phyloP scores from a whole-genome alignment of 345 rosid species.

The Psidium guajava region DNA sequence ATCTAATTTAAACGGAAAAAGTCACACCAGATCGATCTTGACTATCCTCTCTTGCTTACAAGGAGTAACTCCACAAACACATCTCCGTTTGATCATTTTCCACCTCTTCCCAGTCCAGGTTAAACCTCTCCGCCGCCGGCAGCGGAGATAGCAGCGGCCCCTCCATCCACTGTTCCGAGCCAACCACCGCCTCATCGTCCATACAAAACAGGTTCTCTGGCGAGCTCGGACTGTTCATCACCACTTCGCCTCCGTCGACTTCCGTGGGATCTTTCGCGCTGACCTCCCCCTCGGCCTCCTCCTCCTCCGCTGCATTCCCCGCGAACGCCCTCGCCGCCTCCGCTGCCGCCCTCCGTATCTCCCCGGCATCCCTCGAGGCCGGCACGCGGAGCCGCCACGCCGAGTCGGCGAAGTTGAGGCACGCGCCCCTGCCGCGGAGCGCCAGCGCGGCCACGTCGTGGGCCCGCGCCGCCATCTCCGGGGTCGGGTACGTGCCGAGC shows the following conservation, averaged over 20 bases:
- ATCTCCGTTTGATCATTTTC: not conserved
- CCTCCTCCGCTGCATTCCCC: not conserved
- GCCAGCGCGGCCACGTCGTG: slow-evolving; percentile 41
- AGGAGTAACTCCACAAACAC: not conserved
- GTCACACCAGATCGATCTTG: not conserved
- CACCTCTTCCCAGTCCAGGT: not conserved
- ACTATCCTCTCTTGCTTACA: not conserved
- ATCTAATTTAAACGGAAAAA: not conserved
- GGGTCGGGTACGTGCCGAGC: slow-evolving; percentile 38
- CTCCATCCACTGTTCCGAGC: not conserved
- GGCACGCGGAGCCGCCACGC: slow-evolving; percentile 22
- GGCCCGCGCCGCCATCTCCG: slow-evolving; percentile 42
- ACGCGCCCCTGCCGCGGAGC: slow-evolving; percentile 26
- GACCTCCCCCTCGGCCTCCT: not conserved
- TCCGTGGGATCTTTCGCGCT: not conserved
- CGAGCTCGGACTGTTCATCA: not conserved
- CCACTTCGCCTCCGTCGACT: not conserved
- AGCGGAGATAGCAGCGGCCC: slow-evolving; percentile 7
- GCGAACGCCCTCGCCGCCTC: slow-evolving; percentile 16
- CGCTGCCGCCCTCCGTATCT: slow-evolving; percentile 22
- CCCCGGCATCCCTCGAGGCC: slow-evolving; percentile 14
- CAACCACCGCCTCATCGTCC: not conserved
- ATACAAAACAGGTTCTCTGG: not conserved
- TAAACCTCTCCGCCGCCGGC: not conserved
- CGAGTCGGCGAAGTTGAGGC: slow-evolving; percentile 32